Evolutionary conservation across 768 basidiomycete genomes (phyloP), one percentile per base, ranked within the genome.

Genomic region (Coprinopsis sp.): DNA sequence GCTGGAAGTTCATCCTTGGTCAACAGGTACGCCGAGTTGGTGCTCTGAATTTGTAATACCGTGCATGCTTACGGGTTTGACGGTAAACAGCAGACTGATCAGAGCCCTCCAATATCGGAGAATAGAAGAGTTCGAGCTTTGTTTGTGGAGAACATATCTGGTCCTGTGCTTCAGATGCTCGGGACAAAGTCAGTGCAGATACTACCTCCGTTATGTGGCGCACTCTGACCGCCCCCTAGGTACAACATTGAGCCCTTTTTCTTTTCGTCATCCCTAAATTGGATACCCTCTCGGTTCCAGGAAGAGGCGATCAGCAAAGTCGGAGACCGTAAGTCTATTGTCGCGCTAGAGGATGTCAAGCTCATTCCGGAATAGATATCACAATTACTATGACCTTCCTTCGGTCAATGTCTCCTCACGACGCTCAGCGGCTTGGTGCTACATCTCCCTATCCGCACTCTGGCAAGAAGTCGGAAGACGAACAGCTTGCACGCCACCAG

Each of bases 231-330:
- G 34, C 22, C 28, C 3, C 25, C 14, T 23, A 76, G 80, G 56
- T 79, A 74, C 54, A 68, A 72, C 30, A 73, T 83, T 37, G 82
- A 84, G 51, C 82, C 82, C 0, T 84, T 82, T 58, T 84, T 80
- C 61, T 84, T 77, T 53, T 81, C 80, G 1, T 82, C 81, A 0
- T 78, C 79, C 12, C 52, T 81, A 2, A 81, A 78, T 49, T 82
- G 80, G 81, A 85, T 83, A 51, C 82, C 82, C 2, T 78, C 79
- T 1, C 73, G 81, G 44, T 85, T 76, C 42, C 75, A 81, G 51
- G 81, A 82, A 52, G 73, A 69, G 39, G 47, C 71, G 1, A 28
- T 52, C 4, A 55, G 57, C 13, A 60, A 63, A 6, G 30, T 63
- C 37, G 73, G 78, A 54, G 81, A 83, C 61, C 81, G 79, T 82